Base-by-base conservation (phyloP, 176 grass and related monocot genomes). In the Puccinellia tenuiflora region DNA sequence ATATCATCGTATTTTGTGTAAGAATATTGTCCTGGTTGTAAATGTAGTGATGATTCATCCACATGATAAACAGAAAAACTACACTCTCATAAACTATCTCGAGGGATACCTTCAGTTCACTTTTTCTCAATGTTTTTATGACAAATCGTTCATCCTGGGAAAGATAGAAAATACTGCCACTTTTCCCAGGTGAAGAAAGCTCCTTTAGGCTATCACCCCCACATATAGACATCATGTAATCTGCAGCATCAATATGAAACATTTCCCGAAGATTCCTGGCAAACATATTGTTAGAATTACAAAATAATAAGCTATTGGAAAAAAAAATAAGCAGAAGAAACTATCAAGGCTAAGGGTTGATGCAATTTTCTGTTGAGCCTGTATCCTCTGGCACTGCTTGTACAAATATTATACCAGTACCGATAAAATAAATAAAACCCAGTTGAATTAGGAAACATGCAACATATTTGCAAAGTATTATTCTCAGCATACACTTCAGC, bases 141-240 rank as follows among this genome's bases (percentile, higher is more conserved):
- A 98, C 92, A 92, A 95, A 98, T 79, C 96, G 85, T 82, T 98
- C 96, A 74, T 98, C 96, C 80, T 98, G 93, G 35, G 96, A 98
- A 75, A 95, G 88, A 87, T 98, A 98, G 64, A 95, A 98, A 88
- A 98, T 98, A 73, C 92, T 95, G 52, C 96, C 96, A 90, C 96
- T 98, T 92, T 98, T 98, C 42, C 96, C 96, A 5, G 96, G 96
- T 79, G 96, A 98, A 89, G 96, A 98, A 86, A 95, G 89, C 89
- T 98, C 91, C 77, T 98, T 98, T 68, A 98, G 86, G 77, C 91
- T 90, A 90, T 98, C 91, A 78, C 90, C 96, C 5, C 96, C 96
- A 56, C 96, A 98, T 87, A 98, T 88, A 21, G 96, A 98, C 96
- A 98, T 98, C 96, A 98, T 98, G 85, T 98, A 98, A 86, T 98